These are phyloP conservation scores for Butyriboletus loyo DNA, from an alignment of 768 basidiomycete species.

Conservation along the genomic window DNA sequence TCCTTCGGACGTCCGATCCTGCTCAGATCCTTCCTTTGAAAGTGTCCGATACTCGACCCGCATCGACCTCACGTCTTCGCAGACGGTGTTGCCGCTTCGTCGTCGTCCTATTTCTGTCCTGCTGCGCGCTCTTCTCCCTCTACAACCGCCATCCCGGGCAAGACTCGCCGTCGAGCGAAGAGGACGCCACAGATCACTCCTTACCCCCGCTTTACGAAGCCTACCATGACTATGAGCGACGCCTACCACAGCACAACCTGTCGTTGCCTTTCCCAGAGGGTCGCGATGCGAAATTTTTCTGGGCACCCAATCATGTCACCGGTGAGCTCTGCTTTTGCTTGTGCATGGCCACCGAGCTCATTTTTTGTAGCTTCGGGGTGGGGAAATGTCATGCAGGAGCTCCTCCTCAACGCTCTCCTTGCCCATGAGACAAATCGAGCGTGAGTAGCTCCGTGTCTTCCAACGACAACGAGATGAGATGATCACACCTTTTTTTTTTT, in stretches of 20 bases:
- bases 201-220: constrained; percentile 45
- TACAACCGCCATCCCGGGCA: background rate
- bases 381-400: constrained; percentile 62
- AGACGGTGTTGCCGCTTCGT: constrained; percentile 16
- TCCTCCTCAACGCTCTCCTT: constrained; percentile 49
- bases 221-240: constrained; percentile 43
- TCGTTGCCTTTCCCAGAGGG: constrained; percentile 41
- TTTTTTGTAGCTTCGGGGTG: constrained; percentile 47
- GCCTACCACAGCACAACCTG: constrained; percentile 44
- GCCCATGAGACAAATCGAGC: constrained; percentile 45
- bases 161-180: constrained; percentile 3
- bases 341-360: background rate
- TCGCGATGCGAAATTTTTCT: constrained; percentile 42
- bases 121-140: constrained; percentile 16
- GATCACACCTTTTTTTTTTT: background rate
- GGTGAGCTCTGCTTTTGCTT: constrained; percentile 24
- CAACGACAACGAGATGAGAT: background rate
- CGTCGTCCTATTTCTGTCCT: constrained; percentile 7
- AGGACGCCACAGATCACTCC: background rate
- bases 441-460: constrained; percentile 33
- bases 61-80: background rate
- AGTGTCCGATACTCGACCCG: constrained; percentile 6
- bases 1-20: constrained; percentile 2
- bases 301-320: constrained; percentile 46
- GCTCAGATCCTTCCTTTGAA: constrained; percentile 17